phyloP scores from a whole-genome alignment of 176 grass and related monocot genomes.

The Eleusine indica region DNA sequence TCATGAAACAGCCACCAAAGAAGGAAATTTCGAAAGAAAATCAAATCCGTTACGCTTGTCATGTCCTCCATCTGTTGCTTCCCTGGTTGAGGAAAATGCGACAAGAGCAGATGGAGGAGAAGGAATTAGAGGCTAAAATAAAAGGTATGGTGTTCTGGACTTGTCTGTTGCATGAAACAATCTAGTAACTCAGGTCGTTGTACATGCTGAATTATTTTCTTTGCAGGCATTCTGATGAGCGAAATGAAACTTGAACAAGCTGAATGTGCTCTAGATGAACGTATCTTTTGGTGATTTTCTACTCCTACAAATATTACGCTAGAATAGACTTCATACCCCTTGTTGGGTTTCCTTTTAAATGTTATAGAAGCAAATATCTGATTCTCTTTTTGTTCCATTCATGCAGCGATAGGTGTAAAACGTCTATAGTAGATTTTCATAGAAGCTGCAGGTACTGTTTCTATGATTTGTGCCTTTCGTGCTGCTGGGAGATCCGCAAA shows the following conservation, averaged over 20 bases:
- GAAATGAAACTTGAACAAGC: constrained; percentile 52
- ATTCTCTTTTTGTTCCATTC: background rate
- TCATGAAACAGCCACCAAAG: background rate
- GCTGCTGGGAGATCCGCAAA: constrained; percentile 63
- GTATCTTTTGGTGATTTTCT: constrained; percentile 46
- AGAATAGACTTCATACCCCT: background rate
- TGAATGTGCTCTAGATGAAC: constrained; percentile 49
- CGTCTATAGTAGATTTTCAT: background rate
- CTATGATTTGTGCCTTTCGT: constrained; percentile 17
- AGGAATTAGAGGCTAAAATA: constrained; percentile 59
- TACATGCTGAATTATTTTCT: constrained; percentile 18
- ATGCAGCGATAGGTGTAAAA: background rate
- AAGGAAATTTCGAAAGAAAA: constrained; percentile 43
- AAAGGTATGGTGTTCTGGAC: constrained; percentile 52
- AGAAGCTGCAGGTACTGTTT: background rate
- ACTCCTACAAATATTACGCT: too few species aligned
- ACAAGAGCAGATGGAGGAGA: constrained; percentile 55
- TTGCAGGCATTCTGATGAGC: constrained; percentile 34
- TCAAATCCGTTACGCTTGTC: constrained; percentile 40
- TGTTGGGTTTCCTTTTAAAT: background rate
- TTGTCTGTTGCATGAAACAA: background rate
- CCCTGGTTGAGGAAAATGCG: constrained; percentile 63
- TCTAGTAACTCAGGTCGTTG: background rate
- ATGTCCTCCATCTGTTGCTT: constrained; percentile 44
- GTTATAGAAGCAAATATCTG: background rate